phyloP scores from a whole-genome alignment of 768 basidiomycete genomes.

The Termitomyces sp. region DNA sequence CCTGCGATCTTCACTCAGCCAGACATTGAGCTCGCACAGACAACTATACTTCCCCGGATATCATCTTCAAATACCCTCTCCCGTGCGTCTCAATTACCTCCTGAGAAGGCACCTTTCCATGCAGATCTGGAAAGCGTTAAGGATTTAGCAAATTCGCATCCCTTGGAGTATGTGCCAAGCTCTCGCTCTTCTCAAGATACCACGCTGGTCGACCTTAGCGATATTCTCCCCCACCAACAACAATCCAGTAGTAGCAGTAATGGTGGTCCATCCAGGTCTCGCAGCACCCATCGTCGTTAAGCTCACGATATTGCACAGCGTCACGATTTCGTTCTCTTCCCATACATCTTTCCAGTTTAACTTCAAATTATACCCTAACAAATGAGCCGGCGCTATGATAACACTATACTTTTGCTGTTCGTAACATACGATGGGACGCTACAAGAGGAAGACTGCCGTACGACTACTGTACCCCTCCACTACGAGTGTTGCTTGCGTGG shows the following conservation, averaged over 20 bases:
- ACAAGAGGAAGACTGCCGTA: slow-evolving; percentile 1
- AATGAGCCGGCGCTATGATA: not conserved
- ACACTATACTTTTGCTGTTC: not conserved
- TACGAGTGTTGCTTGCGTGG: not conserved
- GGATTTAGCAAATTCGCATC: slow-evolving; percentile 8
- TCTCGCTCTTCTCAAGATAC: slow-evolving; percentile 14
- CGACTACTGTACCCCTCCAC: not conserved
- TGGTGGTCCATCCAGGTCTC: slow-evolving; percentile 16
- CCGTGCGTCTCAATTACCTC: slow-evolving; percentile 22
- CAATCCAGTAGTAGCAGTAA: slow-evolving; percentile 14
- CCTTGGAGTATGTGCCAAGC: slow-evolving; percentile 8
- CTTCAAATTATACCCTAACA: slow-evolving; percentile 9
- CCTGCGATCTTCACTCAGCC: slow-evolving; percentile 69
- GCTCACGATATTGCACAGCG: slow-evolving; percentile 7
- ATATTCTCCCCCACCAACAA: slow-evolving; percentile 17
- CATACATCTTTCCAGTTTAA: slow-evolving; percentile 3
- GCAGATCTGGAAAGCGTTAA: slow-evolving; percentile 29
- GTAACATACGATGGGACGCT: not conserved
- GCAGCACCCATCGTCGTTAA: slow-evolving; percentile 16
- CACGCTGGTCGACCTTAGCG: slow-evolving; percentile 15
- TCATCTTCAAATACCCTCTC: slow-evolving; percentile 17
- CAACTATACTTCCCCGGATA: slow-evolving; percentile 17
- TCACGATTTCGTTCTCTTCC: not conserved
- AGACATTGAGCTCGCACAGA: slow-evolving; percentile 38
- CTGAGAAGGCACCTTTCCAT: slow-evolving; percentile 41